Evolutionary conservation across 441 rosid genomes (phyloP).

Genomic region (Euphorbia schlechtendalii): DNA sequence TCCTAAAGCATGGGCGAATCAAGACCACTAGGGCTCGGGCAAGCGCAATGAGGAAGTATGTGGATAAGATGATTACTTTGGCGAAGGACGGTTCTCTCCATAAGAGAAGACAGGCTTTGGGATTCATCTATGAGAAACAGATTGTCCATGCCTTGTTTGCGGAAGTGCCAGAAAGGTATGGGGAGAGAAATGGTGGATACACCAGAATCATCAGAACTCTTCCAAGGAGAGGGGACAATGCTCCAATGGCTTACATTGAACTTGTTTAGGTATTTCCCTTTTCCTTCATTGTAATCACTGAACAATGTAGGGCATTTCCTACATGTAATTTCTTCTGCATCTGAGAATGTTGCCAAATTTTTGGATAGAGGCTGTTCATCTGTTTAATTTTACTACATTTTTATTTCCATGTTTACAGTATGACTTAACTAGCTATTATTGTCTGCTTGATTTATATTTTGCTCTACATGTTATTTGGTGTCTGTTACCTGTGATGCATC

Average conservation of each 20-base stretch:
- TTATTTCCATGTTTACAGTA: background rate
- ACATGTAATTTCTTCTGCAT: background rate
- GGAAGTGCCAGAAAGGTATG: constrained; percentile 78
- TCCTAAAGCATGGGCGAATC: constrained; percentile 77
- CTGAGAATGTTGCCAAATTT: background rate
- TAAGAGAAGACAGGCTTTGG: constrained; percentile 86
- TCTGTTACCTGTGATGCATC: no score
- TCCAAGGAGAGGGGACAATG: constrained; percentile 94
- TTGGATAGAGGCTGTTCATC: background rate
- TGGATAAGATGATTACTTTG: constrained; percentile 93
- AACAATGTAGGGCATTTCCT: background rate
- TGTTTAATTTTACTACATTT: background rate
- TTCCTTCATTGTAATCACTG: background rate
- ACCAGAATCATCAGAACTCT: constrained; percentile 85
- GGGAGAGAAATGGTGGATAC: constrained; percentile 86
- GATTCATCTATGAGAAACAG: constrained; percentile 86
- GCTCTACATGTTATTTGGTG: background rate
- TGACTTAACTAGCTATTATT: background rate
- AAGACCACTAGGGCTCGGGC: constrained; percentile 88
- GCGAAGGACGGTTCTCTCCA: constrained; percentile 91
- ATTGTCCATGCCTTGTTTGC: constrained; percentile 85
- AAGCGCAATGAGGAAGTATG: constrained; percentile 75
- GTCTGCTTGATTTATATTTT: background rate
- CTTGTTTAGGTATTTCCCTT: constrained; percentile 53
- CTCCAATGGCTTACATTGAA: constrained; percentile 95